Evolutionary conservation across 2,329 filamentous ascomycete species (phyloP), one percentile per base, ranked within the genome.

Genomic region (Aspergillus brunneoviolaceus): DNA sequence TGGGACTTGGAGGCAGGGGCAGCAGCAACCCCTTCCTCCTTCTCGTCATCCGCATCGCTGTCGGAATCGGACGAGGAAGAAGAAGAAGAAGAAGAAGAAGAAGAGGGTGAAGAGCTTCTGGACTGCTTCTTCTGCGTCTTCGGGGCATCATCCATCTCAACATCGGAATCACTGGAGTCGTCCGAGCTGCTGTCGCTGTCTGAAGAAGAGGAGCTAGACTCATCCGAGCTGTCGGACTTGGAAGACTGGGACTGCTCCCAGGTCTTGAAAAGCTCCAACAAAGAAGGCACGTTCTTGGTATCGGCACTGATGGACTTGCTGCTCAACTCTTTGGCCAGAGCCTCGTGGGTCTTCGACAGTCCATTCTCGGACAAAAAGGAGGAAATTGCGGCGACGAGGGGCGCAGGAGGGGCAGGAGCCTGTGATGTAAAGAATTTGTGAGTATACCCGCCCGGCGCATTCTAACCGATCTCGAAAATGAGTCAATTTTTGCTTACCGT

Each of bases 371-470:
- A 81, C 53, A 92, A 81, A 74, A 92, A 92, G 23, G 78, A 76
- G 63, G 86, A 85, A 68, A 92, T 82, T 16, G 91, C 79, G 62
- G 87, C 84, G 70, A 92, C 79, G 39, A 92, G 79, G 73, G 89
- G 82, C 29, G 82, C 75, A 4, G 88, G 83, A 27, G 85, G 81
- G 51, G 78, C 69, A 33, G 63, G 33, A 16, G 33, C 61, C 71
- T 74, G 50, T 57, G 47, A 35, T 49, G 59, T 64, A 42, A 59
- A 55, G 56, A 51, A 51, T 25, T 58, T 49, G 48, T 64, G 51
- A 64, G 58, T 54, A 51, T 25, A 57, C 52, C 39, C 27, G 49
- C 12, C 31, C 42, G 55, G 45, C 10, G 45, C 21, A 48, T 31
- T 53, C 19, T 48, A 21, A 4, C 9, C 29, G 12, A 49, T 29